These are phyloP conservation scores for Myriangium duriaei DNA, from an alignment of 2,329 filamentous ascomycete species.

Conservation along the genomic window DNA sequence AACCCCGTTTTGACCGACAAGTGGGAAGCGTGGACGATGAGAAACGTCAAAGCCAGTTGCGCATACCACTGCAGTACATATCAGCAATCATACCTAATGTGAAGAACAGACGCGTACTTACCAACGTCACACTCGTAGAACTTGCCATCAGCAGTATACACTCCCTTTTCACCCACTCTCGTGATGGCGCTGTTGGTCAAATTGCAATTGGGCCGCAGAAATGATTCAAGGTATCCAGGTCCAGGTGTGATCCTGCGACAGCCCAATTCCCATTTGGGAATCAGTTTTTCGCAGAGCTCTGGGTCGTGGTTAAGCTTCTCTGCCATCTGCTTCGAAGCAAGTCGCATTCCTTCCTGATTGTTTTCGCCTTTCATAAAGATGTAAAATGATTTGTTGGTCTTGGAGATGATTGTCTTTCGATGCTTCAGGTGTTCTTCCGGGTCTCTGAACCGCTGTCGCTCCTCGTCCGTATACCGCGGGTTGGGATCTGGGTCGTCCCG, in stretches of 20 bases:
- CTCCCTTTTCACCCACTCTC: constrained; percentile 23
- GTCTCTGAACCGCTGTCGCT: constrained; percentile 21
- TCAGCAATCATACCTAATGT: background rate
- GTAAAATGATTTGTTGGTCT: constrained; percentile 18
- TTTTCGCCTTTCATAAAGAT: constrained; percentile 12
- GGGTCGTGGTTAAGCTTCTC: constrained; percentile 42
- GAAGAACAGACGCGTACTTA: background rate
- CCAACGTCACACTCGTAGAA: constrained; percentile 22
- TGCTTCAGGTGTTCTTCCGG: constrained; percentile 23
- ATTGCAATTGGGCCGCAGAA: constrained; percentile 48
- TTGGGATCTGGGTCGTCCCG: constrained; percentile 18
- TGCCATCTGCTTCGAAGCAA: constrained; percentile 42
- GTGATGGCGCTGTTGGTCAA: constrained; percentile 38
- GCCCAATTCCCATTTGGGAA: constrained; percentile 53
- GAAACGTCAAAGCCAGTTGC: constrained; percentile 30
- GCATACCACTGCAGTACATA: constrained; percentile 31
- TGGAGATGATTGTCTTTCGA: constrained; percentile 23
- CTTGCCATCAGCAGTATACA: constrained; percentile 19
- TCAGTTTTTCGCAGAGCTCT: constrained; percentile 41
- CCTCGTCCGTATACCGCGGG: constrained; percentile 18
- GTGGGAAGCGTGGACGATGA: constrained; percentile 23
- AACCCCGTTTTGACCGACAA: constrained; percentile 26
- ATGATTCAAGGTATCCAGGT: constrained; percentile 43
- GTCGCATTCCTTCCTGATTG: constrained; percentile 8
- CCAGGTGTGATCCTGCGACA: constrained; percentile 55